These are phyloP conservation scores for Trichophyton verrucosum DNA, from an alignment of 2,329 filamentous ascomycete species.

Conservation along the genomic window DNA sequence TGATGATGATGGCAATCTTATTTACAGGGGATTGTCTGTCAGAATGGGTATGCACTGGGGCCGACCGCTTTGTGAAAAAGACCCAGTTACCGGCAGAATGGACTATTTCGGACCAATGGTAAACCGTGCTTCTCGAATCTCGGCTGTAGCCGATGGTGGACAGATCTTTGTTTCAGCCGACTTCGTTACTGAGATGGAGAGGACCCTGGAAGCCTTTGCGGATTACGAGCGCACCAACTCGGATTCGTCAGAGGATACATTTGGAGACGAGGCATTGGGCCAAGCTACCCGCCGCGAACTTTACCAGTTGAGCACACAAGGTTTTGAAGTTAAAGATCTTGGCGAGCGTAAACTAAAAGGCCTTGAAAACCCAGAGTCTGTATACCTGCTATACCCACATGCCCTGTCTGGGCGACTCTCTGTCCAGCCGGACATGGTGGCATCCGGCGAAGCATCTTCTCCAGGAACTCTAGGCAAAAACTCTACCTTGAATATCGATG, in stretches of 20 bases:
- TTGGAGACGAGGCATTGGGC: slow-evolving; percentile 63
- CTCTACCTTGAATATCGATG: slow-evolving; percentile 62
- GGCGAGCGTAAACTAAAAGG: slow-evolving; percentile 93
- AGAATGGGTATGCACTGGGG: slow-evolving; percentile 98
- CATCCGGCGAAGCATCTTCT: slow-evolving; percentile 36
- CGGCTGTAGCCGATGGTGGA: slow-evolving; percentile 84
- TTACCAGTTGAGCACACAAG: slow-evolving; percentile 72
- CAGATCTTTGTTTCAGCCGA: slow-evolving; percentile 95
- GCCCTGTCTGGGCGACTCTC: slow-evolving; percentile 59
- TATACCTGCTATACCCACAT: slow-evolving; percentile 92
- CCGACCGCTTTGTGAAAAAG: slow-evolving; percentile 82
- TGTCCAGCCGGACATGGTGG: slow-evolving; percentile 36
- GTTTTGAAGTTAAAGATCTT: slow-evolving; percentile 93
- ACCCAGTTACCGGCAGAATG: slow-evolving; percentile 95
- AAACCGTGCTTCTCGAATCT: slow-evolving; percentile 90
- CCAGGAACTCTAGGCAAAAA: slow-evolving; percentile 51
- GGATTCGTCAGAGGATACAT: slow-evolving; percentile 57
- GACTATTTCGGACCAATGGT: slow-evolving; percentile 99
- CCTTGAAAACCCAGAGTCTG: slow-evolving; percentile 88
- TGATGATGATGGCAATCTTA: slow-evolving; percentile 74
- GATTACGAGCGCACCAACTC: slow-evolving; percentile 61
- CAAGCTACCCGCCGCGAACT: slow-evolving; percentile 75
- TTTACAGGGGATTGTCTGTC: slow-evolving; percentile 88
- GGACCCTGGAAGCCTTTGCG: slow-evolving; percentile 77
- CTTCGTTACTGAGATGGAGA: slow-evolving; percentile 91